Percentiles rank a stretch among this genome's conserved stretches.
Conservation (phyloP, 2,329 filamentous ascomycete genomes). For the Colletotrichum sp. region DNA sequence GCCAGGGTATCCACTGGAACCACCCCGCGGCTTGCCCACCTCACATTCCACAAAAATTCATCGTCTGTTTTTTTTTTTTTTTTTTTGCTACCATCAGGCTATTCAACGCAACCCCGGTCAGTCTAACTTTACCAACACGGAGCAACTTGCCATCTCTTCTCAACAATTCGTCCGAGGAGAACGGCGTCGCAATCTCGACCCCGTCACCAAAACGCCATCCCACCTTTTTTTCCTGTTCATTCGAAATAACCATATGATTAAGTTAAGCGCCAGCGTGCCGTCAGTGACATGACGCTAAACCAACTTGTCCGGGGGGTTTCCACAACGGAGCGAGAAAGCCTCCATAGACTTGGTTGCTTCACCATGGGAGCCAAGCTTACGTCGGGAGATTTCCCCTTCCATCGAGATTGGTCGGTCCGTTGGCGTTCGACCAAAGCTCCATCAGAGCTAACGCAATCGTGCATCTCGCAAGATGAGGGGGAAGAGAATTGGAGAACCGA, state of each 20-base stretch:
- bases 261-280: conserved; percentile 12
- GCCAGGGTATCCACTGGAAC: no score
- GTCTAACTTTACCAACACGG: background rate
- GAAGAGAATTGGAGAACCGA: background rate
- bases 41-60: no score
- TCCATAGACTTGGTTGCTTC: background rate
- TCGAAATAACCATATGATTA: conserved; percentile 3
- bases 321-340: background rate
- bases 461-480: background rate
- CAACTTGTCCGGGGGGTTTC: background rate
- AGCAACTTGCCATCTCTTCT: background rate
- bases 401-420: background rate
- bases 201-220: background rate
- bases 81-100: background rate
- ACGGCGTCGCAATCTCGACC: background rate
- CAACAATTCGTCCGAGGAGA: background rate
- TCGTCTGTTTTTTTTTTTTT: no score
- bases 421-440: background rate
- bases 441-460: background rate
- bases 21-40: no score
- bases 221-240: background rate
- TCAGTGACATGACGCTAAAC: conserved; percentile 7
- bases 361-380: background rate
- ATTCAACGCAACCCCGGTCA: background rate
- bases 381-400: background rate